These are phyloP conservation scores for Anethum foeniculum DNA, from an alignment of 140 eudicot genomes.

Conservation along the genomic window DNA sequence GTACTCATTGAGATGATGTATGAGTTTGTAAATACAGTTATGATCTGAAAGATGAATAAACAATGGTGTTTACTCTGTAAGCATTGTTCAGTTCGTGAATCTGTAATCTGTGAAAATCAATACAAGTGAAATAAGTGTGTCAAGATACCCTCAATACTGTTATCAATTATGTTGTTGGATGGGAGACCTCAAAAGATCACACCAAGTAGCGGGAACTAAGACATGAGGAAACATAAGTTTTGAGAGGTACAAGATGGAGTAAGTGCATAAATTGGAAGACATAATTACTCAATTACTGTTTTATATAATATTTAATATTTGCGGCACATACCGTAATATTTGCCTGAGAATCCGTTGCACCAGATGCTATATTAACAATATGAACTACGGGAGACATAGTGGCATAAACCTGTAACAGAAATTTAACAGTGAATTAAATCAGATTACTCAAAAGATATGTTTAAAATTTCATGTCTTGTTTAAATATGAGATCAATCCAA, in stretches of 20 bases:
- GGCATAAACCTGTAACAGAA: slow-evolving; percentile 68
- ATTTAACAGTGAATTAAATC: background rate
- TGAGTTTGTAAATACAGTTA: too few relatives aligned
- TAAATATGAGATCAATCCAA: background rate
- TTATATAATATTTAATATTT: background rate
- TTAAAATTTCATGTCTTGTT: background rate
- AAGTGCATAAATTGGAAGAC: background rate
- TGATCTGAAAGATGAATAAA: too few relatives aligned
- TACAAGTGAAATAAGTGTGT: background rate
- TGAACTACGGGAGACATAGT: slow-evolving; percentile 84
- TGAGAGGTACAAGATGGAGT: background rate
- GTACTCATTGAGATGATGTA: too few relatives aligned
- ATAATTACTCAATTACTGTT: background rate
- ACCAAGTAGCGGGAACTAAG: background rate
- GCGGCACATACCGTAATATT: slow-evolving; percentile 52
- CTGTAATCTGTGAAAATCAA: too few relatives aligned
- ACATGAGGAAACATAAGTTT: background rate
- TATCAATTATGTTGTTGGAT: background rate
- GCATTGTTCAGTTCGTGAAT: too few relatives aligned
- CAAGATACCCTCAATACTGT: background rate
- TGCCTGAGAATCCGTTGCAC: slow-evolving; percentile 67
- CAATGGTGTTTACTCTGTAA: too few relatives aligned
- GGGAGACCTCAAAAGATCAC: background rate
- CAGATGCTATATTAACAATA: slow-evolving; percentile 73
- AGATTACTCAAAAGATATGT: background rate